phyloP scores from a whole-genome alignment of 768 basidiomycete genomes.

The Gymnopilus dilepis region DNA sequence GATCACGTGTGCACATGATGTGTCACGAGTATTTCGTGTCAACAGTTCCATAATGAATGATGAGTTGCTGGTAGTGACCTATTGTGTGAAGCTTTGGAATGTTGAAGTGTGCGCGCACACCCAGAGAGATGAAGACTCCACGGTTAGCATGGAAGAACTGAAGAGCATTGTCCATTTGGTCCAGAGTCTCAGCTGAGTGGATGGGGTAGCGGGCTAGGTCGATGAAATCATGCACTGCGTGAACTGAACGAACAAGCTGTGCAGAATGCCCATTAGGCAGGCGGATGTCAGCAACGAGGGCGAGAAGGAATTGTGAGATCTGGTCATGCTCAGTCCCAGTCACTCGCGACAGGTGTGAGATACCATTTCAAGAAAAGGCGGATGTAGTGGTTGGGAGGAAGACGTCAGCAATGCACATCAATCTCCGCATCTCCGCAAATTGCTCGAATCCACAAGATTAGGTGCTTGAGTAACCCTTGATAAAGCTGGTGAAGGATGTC shows the following conservation, averaged over 20 bases:
- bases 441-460: constrained; percentile 39
- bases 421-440: constrained; percentile 34
- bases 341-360: too few relatives aligned
- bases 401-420: constrained; percentile 39
- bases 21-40: too few relatives aligned
- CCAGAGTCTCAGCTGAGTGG: constrained; percentile 18
- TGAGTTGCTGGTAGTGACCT: constrained; percentile 31
- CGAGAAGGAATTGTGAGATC: too few relatives aligned
- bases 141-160: constrained; percentile 5
- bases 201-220: constrained; percentile 22
- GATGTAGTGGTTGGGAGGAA: constrained; percentile 31
- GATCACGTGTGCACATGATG: too few relatives aligned
- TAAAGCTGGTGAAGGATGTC: too few relatives aligned
- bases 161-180: constrained; percentile 16
- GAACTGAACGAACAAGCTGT: constrained; percentile 12
- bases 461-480: constrained; percentile 53
- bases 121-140: constrained; percentile 20
- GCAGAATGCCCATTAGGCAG: not conserved
- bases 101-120: constrained; percentile 37
- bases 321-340: too few relatives aligned
- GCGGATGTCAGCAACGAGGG: too few relatives aligned
- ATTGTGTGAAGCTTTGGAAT: constrained; percentile 43
- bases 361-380: constrained; percentile 13
- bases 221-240: constrained; percentile 20
- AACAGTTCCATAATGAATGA: constrained; percentile 34